These are phyloP conservation scores for Alternaria consortialis DNA, from an alignment of 2,329 filamentous ascomycete species.

Conservation along the genomic window DNA sequence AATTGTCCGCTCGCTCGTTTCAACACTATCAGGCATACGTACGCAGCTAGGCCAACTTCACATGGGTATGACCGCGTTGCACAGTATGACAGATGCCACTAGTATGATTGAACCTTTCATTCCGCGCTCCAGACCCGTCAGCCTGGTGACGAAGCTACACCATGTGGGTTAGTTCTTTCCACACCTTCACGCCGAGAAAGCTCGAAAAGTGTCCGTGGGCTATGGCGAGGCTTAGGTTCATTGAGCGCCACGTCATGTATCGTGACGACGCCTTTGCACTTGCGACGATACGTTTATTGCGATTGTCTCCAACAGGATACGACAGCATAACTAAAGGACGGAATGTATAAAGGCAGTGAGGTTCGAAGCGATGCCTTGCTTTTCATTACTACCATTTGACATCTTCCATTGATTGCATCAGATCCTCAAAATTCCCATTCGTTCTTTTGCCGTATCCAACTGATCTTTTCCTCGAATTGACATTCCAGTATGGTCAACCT, in stretches of 20 bases:
- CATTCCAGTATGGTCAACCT: neutral
- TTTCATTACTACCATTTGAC: neutral
- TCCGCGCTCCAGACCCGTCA: neutral
- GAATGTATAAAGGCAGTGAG: neutral
- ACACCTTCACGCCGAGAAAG: conserved; percentile 18
- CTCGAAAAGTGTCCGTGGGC: conserved; percentile 3
- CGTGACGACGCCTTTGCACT: neutral
- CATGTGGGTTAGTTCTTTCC: conserved; percentile 1
- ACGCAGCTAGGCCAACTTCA: neutral
- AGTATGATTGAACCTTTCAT: neutral
- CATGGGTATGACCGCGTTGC: neutral
- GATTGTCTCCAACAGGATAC: neutral
- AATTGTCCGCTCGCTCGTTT: neutral
- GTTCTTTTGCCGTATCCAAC: neutral
- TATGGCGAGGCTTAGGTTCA: neutral
- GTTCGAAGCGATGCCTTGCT: neutral
- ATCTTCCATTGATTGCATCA: neutral
- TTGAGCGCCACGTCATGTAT: neutral
- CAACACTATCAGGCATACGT: neutral
- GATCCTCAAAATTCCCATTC: neutral
- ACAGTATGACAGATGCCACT: neutral
- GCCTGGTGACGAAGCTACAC: conserved; percentile 5
- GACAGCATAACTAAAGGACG: neutral
- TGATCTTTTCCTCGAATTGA: neutral
- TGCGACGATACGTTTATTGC: neutral